These are phyloP conservation scores for Ceratobasidium sp. DNA, from an alignment of 1,284 basidiomycete species.

Conservation along the genomic window DNA sequence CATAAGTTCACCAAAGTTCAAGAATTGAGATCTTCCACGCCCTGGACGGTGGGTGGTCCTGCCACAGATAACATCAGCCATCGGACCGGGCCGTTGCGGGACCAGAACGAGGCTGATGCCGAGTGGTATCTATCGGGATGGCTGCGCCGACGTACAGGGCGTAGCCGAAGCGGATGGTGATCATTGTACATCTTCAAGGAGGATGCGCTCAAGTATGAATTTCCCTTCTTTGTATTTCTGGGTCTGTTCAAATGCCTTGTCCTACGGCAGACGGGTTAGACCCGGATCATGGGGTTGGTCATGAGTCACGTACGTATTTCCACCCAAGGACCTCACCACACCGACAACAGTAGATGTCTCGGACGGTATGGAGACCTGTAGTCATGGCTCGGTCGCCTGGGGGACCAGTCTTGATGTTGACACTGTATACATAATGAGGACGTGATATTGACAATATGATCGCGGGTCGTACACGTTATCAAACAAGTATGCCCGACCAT, in stretches of 20 bases:
- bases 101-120: conserved; percentile 23
- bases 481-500: conserved; percentile 94
- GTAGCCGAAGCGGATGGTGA: neutral
- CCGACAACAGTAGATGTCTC: conserved; percentile 93
- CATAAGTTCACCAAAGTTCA: conserved; percentile 18
- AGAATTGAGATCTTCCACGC: conserved; percentile 25
- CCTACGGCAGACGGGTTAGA: conserved; percentile 64
- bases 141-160: neutral
- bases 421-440: conserved; percentile 62
- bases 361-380: conserved; percentile 94
- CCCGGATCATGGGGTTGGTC: conserved; percentile 3
- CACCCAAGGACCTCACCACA: conserved; percentile 90
- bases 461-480: conserved; percentile 80
- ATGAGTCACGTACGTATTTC: conserved; percentile 87
- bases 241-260: conserved; percentile 86
- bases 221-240: conserved; percentile 99
- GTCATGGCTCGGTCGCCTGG: conserved; percentile 95
- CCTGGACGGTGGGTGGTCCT: conserved; percentile 20
- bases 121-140: conserved; percentile 17
- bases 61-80: conserved; percentile 11
- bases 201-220: conserved; percentile 94
- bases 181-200: conserved; percentile 65
- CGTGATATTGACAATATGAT: neutral
- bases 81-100: conserved; percentile 1
- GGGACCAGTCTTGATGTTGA: conserved; percentile 90